Conservation (phyloP, 805 yeast species). For the Candida sphagnicola region DNA sequence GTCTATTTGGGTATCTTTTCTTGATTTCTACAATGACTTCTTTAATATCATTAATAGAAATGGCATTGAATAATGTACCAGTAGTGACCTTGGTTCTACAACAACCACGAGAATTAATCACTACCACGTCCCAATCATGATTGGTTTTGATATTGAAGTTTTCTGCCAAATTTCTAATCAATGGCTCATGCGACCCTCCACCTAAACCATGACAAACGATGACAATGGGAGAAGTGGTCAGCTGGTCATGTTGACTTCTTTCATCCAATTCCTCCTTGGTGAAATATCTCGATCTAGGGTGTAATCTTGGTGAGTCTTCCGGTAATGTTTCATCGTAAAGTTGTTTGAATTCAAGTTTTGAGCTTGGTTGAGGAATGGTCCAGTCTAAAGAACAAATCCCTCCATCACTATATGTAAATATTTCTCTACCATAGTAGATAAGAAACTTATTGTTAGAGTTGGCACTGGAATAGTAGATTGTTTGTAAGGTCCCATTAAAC, state of each 20-base stretch:
- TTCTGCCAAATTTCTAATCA: slow-evolving; percentile 58
- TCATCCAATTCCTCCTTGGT: slow-evolving; percentile 41
- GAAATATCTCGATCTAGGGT: slow-evolving; percentile 53
- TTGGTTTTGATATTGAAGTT: slow-evolving; percentile 27
- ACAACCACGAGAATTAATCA: slow-evolving; percentile 75
- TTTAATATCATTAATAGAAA: slow-evolving; percentile 68
- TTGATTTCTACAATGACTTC: slow-evolving; percentile 50
- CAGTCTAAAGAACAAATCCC: slow-evolving; percentile 76
- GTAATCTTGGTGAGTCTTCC: slow-evolving; percentile 35
- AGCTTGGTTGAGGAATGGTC: slow-evolving; percentile 41
- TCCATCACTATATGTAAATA: slow-evolving; percentile 56
- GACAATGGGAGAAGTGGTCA: slow-evolving; percentile 49
- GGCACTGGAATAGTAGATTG: slow-evolving; percentile 60
- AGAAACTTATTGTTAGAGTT: slow-evolving; percentile 47
- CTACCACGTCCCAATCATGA: slow-evolving; percentile 56
- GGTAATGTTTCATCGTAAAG: slow-evolving; percentile 28
- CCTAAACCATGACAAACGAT: slow-evolving; percentile 73
- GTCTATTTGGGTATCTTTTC: slow-evolving; percentile 50
- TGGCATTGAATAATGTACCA: slow-evolving; percentile 66
- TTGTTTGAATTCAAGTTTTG: slow-evolving; percentile 20
- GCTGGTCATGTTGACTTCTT: slow-evolving; percentile 13
- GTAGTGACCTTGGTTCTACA: slow-evolving; percentile 64
- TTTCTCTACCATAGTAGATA: slow-evolving; percentile 72
- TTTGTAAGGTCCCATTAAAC: slow-evolving; percentile 74
- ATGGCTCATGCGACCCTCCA: slow-evolving; percentile 82